Conservation (phyloP, 176 grass and related monocot species). For the Musa troglodytarum region DNA sequence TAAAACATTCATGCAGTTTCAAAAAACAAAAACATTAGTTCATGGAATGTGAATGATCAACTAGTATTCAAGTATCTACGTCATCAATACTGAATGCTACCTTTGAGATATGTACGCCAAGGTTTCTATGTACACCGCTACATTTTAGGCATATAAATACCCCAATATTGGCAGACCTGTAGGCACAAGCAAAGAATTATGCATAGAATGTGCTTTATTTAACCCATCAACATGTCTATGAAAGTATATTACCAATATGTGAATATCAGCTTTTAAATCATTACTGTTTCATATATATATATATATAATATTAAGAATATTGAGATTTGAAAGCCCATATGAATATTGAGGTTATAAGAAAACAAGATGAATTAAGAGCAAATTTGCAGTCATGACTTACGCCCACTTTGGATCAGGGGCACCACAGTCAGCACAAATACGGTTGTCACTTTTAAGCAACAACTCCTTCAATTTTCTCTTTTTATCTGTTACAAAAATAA, state of each 20-base stretch:
- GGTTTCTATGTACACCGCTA: conserved; percentile 16
- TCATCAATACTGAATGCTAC: not conserved
- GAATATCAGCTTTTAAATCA: not conserved
- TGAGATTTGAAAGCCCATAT: too few species aligned
- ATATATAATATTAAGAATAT: not conserved
- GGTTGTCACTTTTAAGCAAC: conserved; percentile 16
- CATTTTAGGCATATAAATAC: conserved; percentile 23
- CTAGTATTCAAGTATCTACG: too few species aligned
- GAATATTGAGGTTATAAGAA: not conserved
- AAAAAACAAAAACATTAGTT: too few species aligned
- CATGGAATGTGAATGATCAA: too few species aligned
- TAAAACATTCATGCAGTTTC: too few species aligned
- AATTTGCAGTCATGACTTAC: not conserved
- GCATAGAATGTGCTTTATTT: not conserved
- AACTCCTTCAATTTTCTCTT: conserved; percentile 8
- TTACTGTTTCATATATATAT: not conserved
- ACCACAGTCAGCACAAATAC: conserved; percentile 14
- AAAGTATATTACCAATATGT: not conserved
- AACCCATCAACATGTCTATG: not conserved
- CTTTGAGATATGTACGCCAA: conserved; percentile 22
- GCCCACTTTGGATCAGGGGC: conserved; percentile 18
- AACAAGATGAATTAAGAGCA: not conserved
- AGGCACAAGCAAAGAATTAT: not conserved
- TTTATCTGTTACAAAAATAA: not conserved
- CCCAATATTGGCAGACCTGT: conserved; percentile 19